A percentile compares a stretch with the other conserved stretches of the same genome.
These are phyloP conservation scores for Dioszegia hungarica DNA, from an alignment of 768 basidiomycete genomes.

Conservation along the genomic window DNA sequence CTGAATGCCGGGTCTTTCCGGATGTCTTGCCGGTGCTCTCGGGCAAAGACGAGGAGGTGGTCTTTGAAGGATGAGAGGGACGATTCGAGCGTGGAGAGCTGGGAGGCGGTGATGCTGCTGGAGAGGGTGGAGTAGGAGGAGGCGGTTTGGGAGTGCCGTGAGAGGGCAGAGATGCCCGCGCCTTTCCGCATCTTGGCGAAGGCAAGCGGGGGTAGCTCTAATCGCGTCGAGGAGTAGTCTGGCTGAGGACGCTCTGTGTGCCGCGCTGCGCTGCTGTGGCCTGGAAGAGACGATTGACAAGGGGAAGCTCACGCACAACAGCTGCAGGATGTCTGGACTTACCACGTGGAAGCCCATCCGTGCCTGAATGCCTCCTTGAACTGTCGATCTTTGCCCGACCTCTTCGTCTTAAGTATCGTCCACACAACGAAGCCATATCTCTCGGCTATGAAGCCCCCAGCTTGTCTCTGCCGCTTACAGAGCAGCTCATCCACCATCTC, in stretches of 20 bases:
- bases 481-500: not conserved
- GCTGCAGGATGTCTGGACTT: too few species aligned
- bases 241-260: too few species aligned
- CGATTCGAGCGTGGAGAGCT: conserved; percentile 70
- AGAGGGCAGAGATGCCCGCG: conserved; percentile 81
- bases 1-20: conserved; percentile 77
- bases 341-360: too few species aligned
- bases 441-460: not conserved
- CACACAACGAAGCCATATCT: too few species aligned
- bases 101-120: conserved; percentile 65
- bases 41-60: conserved; percentile 72
- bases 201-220: not conserved
- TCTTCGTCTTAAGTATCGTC: too few species aligned
- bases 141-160: conserved; percentile 64
- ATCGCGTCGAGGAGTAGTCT: too few species aligned
- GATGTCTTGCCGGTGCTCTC: conserved; percentile 77
- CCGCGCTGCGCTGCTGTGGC: too few species aligned
- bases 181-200: conserved; percentile 54
- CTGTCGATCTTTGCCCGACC: not conserved
- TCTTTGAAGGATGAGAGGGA: conserved; percentile 81
- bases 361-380: too few species aligned
- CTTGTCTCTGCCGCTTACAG: not conserved
- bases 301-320: too few species aligned
- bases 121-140: conserved; percentile 79
- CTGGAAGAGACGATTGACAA: too few species aligned